Evolutionary conservation across 495 filamentous ascomycete genomes (phyloP).

Genomic region (Lophiostoma macrostomum): DNA sequence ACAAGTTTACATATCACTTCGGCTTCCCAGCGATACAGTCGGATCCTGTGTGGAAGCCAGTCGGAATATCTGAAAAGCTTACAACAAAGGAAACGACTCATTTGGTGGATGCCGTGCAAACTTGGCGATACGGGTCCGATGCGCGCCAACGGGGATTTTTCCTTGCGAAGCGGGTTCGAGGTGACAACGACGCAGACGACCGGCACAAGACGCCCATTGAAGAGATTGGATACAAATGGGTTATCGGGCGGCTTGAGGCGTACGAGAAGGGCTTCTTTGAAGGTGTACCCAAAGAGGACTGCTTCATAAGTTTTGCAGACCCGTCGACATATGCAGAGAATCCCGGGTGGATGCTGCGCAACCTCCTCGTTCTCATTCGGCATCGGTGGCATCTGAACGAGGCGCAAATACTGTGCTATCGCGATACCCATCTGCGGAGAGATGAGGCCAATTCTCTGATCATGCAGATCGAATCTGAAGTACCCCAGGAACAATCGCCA

Average conservation of each 20-base stretch:
- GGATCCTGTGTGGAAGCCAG: conserved; percentile 68
- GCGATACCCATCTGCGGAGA: conserved; percentile 71
- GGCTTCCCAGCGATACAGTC: conserved; percentile 91
- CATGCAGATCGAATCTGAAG: conserved; percentile 60
- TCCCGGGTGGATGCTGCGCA: conserved; percentile 90
- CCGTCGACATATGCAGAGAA: conserved; percentile 82
- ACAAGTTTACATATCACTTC: conserved; percentile 92
- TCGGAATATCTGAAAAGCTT: conserved; percentile 45
- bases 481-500: conserved; percentile 29
- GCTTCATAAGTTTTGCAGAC: conserved; percentile 82
- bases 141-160: conserved; percentile 89
- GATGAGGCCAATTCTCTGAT: conserved; percentile 79
- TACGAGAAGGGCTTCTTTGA: conserved; percentile 90
- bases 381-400: conserved; percentile 73
- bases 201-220: conserved; percentile 42
- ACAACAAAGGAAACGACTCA: conserved; percentile 63
- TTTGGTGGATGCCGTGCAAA: conserved; percentile 74
- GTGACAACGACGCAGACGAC: conserved; percentile 24
- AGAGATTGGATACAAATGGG: conserved; percentile 65
- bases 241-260: conserved; percentile 65
- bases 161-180: conserved; percentile 68
- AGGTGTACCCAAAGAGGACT: conserved; percentile 61
- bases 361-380: conserved; percentile 80
- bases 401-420: conserved; percentile 85
- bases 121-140: conserved; percentile 80